These are phyloP conservation scores for Acer yangbiense DNA, from an alignment of 345 rosid genomes.

Conservation along the genomic window DNA sequence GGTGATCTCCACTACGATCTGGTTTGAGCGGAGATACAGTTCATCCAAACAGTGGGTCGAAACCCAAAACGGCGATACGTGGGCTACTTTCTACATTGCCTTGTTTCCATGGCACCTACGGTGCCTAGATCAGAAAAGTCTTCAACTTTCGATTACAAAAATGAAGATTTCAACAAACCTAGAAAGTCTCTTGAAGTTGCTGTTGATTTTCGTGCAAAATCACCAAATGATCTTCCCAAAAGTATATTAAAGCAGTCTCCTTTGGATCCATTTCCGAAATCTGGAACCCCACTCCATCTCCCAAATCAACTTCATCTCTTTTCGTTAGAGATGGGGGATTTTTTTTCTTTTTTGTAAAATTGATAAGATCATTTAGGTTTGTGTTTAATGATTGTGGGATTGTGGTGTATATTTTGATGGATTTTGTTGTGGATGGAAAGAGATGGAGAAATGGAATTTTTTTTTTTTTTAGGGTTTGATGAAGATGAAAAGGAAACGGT, in stretches of 20 bases:
- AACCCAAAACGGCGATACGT: constrained; percentile 49
- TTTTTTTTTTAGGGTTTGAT: too few relatives aligned
- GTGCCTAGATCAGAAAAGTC: constrained; percentile 48
- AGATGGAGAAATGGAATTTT: too few relatives aligned
- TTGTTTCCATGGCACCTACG: constrained; percentile 94
- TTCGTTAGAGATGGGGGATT: too few relatives aligned
- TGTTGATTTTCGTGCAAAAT: constrained; percentile 44
- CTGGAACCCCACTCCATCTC: too few relatives aligned
- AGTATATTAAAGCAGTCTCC: constrained; percentile 85
- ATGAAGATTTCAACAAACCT: constrained; percentile 18
- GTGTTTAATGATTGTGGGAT: too few relatives aligned
- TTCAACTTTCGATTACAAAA: constrained; percentile 33
- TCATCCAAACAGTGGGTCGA: constrained; percentile 41
- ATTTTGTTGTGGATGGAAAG: too few relatives aligned
- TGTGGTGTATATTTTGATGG: too few relatives aligned
- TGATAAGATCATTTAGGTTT: too few relatives aligned
- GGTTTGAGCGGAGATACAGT: constrained; percentile 10
- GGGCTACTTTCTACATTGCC: constrained; percentile 82
- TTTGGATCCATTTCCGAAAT: constrained; percentile 31
- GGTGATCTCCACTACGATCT: too few relatives aligned
- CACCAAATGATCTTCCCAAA: constrained; percentile 62
- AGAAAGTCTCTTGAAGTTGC: constrained; percentile 11
- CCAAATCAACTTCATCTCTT: too few relatives aligned
- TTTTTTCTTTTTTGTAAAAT: too few relatives aligned
- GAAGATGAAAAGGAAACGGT: too few relatives aligned